A percentile compares a stretch with the other conserved stretches of the same genome.
These are phyloP conservation scores for Tanacetum coccineum DNA, from an alignment of 129 eudicot genomes.

Conservation along the genomic window DNA sequence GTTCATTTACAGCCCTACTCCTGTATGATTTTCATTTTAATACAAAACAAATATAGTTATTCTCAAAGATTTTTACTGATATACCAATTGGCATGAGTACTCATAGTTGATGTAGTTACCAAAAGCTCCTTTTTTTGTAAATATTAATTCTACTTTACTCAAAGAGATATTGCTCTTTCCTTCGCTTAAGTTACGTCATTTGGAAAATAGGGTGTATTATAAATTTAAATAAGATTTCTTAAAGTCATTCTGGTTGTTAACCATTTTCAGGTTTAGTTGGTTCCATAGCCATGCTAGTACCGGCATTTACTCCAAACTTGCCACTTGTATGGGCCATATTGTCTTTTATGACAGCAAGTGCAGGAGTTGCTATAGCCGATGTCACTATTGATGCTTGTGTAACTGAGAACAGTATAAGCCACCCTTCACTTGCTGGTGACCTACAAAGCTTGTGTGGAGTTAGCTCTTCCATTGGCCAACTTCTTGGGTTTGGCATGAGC, in stretches of 20 bases:
- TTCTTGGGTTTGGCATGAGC: conserved; percentile 63
- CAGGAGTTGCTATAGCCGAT: conserved; percentile 90
- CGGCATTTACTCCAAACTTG: conserved; percentile 50
- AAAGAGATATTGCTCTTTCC: not conserved
- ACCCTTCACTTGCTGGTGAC: conserved; percentile 88
- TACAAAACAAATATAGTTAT: not conserved
- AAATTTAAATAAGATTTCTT: not conserved
- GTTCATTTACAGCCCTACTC: no score
- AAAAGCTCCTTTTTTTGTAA: no score
- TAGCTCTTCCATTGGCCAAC: conserved; percentile 68
- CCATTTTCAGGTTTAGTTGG: conserved; percentile 58
- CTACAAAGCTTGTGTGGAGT: conserved; percentile 88
- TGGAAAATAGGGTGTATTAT: no score
- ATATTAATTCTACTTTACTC: no score
- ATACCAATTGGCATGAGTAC: not conserved
- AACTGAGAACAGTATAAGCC: conserved; percentile 73
- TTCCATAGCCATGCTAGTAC: conserved; percentile 53
- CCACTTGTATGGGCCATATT: conserved; percentile 60
- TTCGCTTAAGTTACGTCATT: not conserved
- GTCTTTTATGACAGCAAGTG: conserved; percentile 66
- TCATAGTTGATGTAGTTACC: not conserved
- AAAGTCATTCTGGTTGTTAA: not conserved
- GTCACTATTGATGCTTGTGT: conserved; percentile 97
- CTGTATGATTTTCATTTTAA: not conserved
- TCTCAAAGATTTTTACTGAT: not conserved